Evolutionary conservation across 169 alveolate species (phyloP).

Genomic region (Cardiosporidium cionae): DNA sequence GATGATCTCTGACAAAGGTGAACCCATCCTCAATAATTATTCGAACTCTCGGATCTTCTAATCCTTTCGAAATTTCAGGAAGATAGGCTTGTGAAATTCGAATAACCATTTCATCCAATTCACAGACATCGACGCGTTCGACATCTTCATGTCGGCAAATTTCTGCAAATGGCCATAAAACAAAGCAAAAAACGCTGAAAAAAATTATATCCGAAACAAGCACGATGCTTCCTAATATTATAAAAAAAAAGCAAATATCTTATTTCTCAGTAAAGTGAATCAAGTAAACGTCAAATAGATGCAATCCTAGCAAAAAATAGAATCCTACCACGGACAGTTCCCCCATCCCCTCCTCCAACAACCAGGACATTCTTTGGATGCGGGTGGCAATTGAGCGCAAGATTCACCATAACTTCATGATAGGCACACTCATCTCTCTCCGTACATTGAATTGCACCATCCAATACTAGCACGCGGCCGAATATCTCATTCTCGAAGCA

Average conservation of each 20-base stretch:
- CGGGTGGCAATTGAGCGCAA: conserved; percentile 51
- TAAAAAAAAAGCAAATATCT: too few relatives aligned
- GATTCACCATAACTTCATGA: conserved; percentile 66
- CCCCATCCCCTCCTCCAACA: conserved; percentile 75
- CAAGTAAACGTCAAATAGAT: too few relatives aligned
- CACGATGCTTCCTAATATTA: not conserved
- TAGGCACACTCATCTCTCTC: conserved; percentile 26
- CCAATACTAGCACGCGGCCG: conserved; percentile 46
- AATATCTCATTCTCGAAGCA: conserved; percentile 47
- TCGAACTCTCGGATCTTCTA: conserved; percentile 56
- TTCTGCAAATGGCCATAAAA: not conserved
- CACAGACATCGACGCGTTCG: conserved; percentile 34
- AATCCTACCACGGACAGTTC: conserved; percentile 41
- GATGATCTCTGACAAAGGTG: conserved; percentile 8
- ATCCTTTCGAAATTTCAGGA: conserved; percentile 44
- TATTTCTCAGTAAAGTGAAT: too few relatives aligned
- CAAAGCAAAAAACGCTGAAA: not conserved
- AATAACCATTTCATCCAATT: conserved; percentile 59
- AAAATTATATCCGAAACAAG: not conserved
- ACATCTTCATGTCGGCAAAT: not conserved
- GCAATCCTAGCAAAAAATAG: not conserved
- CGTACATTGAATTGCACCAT: conserved; percentile 53
- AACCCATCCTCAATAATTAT: conserved; percentile 39
- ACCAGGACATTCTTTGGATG: conserved; percentile 53
- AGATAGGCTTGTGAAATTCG: conserved; percentile 33